phyloP scores from a whole-genome alignment of 306 rosid genomes.

The Dalbergia cochinchinensis region DNA sequence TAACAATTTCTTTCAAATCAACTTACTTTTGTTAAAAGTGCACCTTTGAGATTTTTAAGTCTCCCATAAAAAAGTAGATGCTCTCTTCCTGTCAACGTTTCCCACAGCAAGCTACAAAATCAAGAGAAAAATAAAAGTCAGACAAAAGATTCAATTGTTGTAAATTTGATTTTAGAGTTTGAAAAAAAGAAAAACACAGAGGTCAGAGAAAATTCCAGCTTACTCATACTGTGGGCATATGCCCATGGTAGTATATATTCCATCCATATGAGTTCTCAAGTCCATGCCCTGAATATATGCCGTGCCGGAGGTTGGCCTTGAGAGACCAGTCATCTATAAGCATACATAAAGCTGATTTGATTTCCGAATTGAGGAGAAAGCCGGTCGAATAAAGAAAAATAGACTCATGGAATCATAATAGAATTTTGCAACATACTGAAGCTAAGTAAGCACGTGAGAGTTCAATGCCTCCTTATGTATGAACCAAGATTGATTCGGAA shows the following conservation, averaged over 20 bases:
- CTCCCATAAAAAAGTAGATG: conserved; percentile 94
- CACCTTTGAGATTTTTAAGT: conserved; percentile 85
- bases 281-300: conserved; percentile 82
- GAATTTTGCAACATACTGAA: background rate
- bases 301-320: conserved; percentile 78
- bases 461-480: background rate
- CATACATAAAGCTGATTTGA: conserved; percentile 35
- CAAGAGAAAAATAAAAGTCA: conserved; percentile 9
- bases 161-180: conserved; percentile 18
- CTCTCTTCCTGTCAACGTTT: conserved; percentile 85
- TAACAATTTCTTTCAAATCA: conserved; percentile 8
- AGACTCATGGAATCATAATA: conserved; percentile 7
- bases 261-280: conserved; percentile 73
- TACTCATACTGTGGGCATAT: conserved; percentile 97
- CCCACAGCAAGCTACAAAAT: conserved; percentile 81
- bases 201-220: conserved; percentile 47
- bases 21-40: conserved; percentile 73
- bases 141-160: background rate
- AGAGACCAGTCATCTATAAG: conserved; percentile 90
- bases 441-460: conserved; percentile 20
- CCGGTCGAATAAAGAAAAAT: conserved; percentile 25
- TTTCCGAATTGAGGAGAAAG: conserved; percentile 31
- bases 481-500: no score
- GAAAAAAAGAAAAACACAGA: conserved; percentile 1
- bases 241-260: conserved; percentile 87